Evolutionary conservation across 805 yeast genomes (phyloP).

Genomic region (Myxozyma monticola): DNA sequence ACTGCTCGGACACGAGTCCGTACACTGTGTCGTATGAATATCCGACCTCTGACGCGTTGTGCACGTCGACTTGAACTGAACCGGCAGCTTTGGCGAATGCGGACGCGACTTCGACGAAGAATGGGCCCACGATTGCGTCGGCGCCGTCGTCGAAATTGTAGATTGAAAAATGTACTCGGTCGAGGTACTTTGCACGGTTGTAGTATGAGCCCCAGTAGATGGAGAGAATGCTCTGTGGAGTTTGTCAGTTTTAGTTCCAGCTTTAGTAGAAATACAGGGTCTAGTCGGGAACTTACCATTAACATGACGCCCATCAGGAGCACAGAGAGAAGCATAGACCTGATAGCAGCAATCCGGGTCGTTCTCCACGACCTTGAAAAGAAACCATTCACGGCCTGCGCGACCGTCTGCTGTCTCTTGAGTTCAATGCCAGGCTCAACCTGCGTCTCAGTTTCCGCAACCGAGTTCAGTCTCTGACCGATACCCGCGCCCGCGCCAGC

Average conservation of each 20-base stretch:
- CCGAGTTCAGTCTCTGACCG: neutral
- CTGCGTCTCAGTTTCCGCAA: neutral
- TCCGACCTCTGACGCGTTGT: slow-evolving; percentile 40
- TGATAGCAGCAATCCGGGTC: neutral
- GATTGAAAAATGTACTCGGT: slow-evolving; percentile 44
- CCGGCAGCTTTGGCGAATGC: slow-evolving; percentile 37
- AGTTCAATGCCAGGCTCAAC: neutral
- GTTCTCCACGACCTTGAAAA: neutral
- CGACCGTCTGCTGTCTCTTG: neutral
- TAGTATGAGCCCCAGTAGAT: slow-evolving; percentile 52
- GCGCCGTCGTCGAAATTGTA: slow-evolving; percentile 42
- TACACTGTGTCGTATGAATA: slow-evolving; percentile 44
- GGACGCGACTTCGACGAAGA: slow-evolving; percentile 30
- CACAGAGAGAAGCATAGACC: neutral
- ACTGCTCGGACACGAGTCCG: slow-evolving; percentile 52
- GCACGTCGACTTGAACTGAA: neutral
- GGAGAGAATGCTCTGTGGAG: slow-evolving; percentile 43
- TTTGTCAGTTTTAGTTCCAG: neutral
- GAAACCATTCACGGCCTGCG: slow-evolving; percentile 4
- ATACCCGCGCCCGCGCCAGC: neutral
- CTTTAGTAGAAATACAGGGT: too few relatives aligned
- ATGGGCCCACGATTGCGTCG: slow-evolving; percentile 39
- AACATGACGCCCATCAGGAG: slow-evolving; percentile 5
- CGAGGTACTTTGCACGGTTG: slow-evolving; percentile 37
- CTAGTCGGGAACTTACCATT: slow-evolving; percentile 1